Evolutionary conservation across 176 grass and related monocot genomes (phyloP).

Genomic region (Cenchrus fungigraminus): DNA sequence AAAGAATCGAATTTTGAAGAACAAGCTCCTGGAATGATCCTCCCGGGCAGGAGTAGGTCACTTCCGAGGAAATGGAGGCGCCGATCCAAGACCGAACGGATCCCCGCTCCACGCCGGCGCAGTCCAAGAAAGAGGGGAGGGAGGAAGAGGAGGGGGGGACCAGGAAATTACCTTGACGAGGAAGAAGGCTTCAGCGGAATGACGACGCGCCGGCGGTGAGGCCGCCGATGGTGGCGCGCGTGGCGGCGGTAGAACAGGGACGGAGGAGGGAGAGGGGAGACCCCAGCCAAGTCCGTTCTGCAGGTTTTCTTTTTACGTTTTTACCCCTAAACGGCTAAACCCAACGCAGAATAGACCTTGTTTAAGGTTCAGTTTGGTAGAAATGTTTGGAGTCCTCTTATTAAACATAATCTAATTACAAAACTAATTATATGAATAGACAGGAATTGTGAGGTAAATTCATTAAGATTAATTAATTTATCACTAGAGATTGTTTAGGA

Average conservation of each 20-base stretch:
- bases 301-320: not conserved
- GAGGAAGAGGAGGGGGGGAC: not conserved
- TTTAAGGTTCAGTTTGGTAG: too few relatives aligned
- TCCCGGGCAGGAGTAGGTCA: not conserved
- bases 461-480: too few relatives aligned
- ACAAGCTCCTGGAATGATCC: not conserved
- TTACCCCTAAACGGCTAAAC: not conserved
- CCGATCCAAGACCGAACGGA: not conserved
- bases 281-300: not conserved
- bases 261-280: not conserved
- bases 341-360: not conserved
- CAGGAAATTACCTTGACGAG: not conserved
- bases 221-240: not conserved
- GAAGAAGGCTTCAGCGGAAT: not conserved
- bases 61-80: not conserved
- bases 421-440: too few relatives aligned
- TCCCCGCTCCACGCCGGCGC: not conserved
- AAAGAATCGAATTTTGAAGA: not conserved
- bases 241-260: not conserved
- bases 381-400: too few relatives aligned
- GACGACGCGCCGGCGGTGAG: not conserved
- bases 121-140: not conserved
- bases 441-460: too few relatives aligned
- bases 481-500: too few relatives aligned
- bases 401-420: too few relatives aligned